Evolutionary conservation across 148 eudicot species (phyloP).

Genomic region (Selenicereus undatus): DNA sequence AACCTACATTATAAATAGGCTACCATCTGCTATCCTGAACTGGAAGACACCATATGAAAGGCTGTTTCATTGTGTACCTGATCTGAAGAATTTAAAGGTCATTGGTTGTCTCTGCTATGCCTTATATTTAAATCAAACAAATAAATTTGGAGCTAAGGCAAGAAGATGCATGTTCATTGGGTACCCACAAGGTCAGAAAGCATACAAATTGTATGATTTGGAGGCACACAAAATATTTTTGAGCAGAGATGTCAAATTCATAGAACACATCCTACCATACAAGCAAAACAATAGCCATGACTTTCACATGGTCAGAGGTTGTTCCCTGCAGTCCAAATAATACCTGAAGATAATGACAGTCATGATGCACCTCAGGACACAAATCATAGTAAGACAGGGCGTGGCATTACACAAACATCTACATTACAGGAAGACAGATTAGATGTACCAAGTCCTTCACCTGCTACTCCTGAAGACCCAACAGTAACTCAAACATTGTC

Average conservation of each 20-base stretch:
- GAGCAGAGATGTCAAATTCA: background rate
- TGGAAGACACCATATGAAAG: background rate
- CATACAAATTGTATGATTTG: background rate
- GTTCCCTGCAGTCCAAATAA: too few species aligned
- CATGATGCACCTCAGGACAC: too few species aligned
- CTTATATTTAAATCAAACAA: background rate
- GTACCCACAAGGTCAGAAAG: background rate
- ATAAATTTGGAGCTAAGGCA: too few species aligned
- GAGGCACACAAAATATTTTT: background rate
- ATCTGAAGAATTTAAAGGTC: accelerated
- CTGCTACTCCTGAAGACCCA: too few species aligned
- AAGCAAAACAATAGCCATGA: too few species aligned
- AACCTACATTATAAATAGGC: background rate
- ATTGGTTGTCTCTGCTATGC: background rate
- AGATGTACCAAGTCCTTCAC: too few species aligned
- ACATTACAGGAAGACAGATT: too few species aligned
- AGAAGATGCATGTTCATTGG: background rate
- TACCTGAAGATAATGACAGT: too few species aligned
- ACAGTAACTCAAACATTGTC: too few species aligned
- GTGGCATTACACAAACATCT: too few species aligned
- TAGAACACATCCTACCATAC: background rate
- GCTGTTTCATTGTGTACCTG: background rate
- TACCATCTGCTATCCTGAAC: background rate
- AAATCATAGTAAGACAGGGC: too few species aligned
- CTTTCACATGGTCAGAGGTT: too few species aligned